Conservation (phyloP, 495 filamentous ascomycete species). For the Parachaetomium inaequale region DNA sequence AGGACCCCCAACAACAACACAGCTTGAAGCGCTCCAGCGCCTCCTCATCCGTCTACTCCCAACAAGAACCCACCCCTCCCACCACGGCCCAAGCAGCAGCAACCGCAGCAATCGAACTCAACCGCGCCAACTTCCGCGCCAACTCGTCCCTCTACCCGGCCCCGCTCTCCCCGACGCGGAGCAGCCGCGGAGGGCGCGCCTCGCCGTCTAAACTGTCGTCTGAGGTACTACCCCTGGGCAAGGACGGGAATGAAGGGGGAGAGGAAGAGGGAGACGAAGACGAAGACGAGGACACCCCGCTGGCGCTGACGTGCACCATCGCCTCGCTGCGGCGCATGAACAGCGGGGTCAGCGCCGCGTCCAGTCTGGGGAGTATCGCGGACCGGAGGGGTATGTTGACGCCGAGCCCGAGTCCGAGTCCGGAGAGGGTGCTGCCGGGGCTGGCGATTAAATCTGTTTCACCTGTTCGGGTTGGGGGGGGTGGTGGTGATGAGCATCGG, state of each 20-base stretch:
- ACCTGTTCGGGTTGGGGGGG: background rate
- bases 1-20: background rate
- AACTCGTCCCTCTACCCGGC: slow-evolving; percentile 9
- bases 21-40: slow-evolving; percentile 18
- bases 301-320: slow-evolving; percentile 18
- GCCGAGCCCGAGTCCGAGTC: background rate
- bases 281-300: slow-evolving; percentile 2
- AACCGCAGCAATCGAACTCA: slow-evolving; percentile 12
- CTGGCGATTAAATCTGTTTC: background rate
- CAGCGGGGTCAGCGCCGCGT: slow-evolving; percentile 21
- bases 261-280: background rate
- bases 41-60: slow-evolving; percentile 31
- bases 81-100: background rate
- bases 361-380: slow-evolving; percentile 15
- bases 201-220: slow-evolving; percentile 6
- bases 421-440: background rate
- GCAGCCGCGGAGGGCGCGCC: background rate
- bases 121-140: slow-evolving; percentile 14
- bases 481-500: background rate
- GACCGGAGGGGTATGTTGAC: background rate
- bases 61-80: slow-evolving; percentile 14
- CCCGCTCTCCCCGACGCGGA: background rate
- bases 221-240: background rate
- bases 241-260: background rate
- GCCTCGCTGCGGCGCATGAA: slow-evolving; percentile 30